Evolutionary conservation across 345 rosid genomes (phyloP).

Genomic region (Melastoma malabathricum): DNA sequence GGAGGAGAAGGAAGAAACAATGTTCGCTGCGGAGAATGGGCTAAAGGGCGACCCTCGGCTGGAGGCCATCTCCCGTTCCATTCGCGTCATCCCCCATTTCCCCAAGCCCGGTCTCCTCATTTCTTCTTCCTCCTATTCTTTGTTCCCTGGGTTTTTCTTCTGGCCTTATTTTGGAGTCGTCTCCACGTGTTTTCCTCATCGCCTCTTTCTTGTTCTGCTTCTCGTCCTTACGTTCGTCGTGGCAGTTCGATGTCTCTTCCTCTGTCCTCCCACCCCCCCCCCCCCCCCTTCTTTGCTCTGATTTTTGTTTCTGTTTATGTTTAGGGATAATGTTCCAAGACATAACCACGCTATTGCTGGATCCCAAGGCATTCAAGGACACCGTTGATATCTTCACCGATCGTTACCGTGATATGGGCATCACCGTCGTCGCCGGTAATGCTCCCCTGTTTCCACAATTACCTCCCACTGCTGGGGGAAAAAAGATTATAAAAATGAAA

Average conservation of each 20-base stretch:
- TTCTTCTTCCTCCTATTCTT: not conserved
- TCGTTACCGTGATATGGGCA: slow-evolving; percentile 58
- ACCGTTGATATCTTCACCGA: slow-evolving; percentile 68
- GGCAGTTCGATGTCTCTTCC: no score
- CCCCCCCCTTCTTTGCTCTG: not conserved
- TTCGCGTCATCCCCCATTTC: slow-evolving; percentile 26
- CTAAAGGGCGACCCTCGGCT: slow-evolving; percentile 19
- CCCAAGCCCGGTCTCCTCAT: slow-evolving; percentile 18
- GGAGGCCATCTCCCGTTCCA: slow-evolving; percentile 19
- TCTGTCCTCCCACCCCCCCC: no score
- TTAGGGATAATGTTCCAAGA: slow-evolving; percentile 84
- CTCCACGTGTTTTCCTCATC: not conserved
- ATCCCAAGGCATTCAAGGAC: slow-evolving; percentile 65
- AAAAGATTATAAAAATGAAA: no score
- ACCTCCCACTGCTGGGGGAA: not conserved
- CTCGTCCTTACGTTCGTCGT: not conserved
- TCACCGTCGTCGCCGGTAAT: slow-evolving; percentile 69
- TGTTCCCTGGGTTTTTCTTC: not conserved
- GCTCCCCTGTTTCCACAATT: not conserved
- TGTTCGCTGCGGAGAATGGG: slow-evolving; percentile 29
- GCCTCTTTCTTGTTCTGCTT: not conserved
- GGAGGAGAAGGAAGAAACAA: not conserved
- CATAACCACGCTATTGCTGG: slow-evolving; percentile 61
- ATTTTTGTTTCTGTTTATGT: slow-evolving; percentile 2
- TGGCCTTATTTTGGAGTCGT: no score